A percentile compares a stretch with the other conserved stretches of the same genome.
These are phyloP conservation scores for Pseudocercospora ulei DNA, from an alignment of 2,329 filamentous ascomycete species.

Conservation along the genomic window DNA sequence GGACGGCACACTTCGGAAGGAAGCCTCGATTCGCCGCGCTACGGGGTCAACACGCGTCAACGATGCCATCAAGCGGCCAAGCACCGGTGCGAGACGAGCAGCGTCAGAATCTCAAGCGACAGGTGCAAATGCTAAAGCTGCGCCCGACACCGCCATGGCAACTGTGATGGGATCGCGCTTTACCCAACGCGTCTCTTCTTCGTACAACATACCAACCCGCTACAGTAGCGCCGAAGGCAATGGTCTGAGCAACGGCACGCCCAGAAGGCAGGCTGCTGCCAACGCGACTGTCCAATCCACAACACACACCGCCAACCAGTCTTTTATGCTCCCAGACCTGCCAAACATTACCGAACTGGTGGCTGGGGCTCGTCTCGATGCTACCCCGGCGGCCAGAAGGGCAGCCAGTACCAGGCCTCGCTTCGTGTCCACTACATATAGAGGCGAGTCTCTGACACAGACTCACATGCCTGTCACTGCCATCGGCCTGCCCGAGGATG, in stretches of 20 bases:
- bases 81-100: conserved; percentile 34
- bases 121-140: conserved; percentile 46
- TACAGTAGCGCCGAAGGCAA: conserved; percentile 20
- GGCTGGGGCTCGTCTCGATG: conserved; percentile 50
- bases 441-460: conserved; percentile 30
- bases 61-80: conserved; percentile 29
- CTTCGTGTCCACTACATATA: conserved; percentile 44
- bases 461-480: conserved; percentile 45
- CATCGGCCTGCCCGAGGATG: conserved; percentile 51
- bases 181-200: conserved; percentile 23
- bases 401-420: conserved; percentile 45
- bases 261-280: conserved; percentile 25
- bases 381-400: conserved; percentile 49
- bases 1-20: conserved; percentile 37
- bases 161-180: conserved; percentile 49
- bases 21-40: conserved; percentile 41
- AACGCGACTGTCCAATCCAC: conserved; percentile 36
- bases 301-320: conserved; percentile 45
- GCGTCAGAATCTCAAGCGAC: conserved; percentile 50
- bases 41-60: conserved; percentile 35
- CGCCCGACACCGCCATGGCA: conserved; percentile 35
- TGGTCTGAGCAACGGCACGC: conserved; percentile 18
- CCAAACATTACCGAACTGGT: conserved; percentile 54
- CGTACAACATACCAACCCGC: conserved; percentile 19
- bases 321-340: conserved; percentile 53